Conservation (phyloP, 495 filamentous ascomycete species). For the Lophiotrema nucula region DNA sequence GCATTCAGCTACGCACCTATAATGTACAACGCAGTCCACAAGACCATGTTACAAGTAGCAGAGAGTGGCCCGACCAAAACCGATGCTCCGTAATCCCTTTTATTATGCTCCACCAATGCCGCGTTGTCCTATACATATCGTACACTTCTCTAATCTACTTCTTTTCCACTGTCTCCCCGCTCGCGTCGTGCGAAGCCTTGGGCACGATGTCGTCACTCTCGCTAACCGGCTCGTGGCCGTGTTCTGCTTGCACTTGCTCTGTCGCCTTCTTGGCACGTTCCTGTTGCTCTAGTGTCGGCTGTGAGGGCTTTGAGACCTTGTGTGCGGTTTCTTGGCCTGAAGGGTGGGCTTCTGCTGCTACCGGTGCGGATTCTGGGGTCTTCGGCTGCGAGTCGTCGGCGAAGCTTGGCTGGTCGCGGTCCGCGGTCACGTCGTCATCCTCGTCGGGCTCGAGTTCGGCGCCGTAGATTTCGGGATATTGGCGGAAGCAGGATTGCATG, state of each 20-base stretch:
- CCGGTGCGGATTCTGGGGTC: background rate
- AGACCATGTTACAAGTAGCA: too few relatives aligned
- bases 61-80: too few relatives aligned
- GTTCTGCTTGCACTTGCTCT: constrained; percentile 11
- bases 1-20: too few relatives aligned
- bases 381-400: background rate
- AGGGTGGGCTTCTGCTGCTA: background rate
- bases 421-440: constrained; percentile 49
- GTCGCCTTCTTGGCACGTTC: constrained; percentile 5
- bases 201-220: constrained; percentile 26
- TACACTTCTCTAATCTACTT: too few relatives aligned
- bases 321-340: background rate
- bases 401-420: background rate
- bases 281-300: too few relatives aligned
- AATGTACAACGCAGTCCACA: too few relatives aligned
- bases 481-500: constrained; percentile 96
- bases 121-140: too few relatives aligned
- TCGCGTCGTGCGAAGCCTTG: constrained; percentile 23
- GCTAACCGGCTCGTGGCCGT: background rate
- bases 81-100: too few relatives aligned
- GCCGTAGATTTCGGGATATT: constrained; percentile 88
- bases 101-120: too few relatives aligned
- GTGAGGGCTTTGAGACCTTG: background rate
- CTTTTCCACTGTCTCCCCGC: too few relatives aligned
- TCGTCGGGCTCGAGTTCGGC: constrained; percentile 84